phyloP scores from a whole-genome alignment of 1,284 basidiomycete species.

The Trametes versicolor region DNA sequence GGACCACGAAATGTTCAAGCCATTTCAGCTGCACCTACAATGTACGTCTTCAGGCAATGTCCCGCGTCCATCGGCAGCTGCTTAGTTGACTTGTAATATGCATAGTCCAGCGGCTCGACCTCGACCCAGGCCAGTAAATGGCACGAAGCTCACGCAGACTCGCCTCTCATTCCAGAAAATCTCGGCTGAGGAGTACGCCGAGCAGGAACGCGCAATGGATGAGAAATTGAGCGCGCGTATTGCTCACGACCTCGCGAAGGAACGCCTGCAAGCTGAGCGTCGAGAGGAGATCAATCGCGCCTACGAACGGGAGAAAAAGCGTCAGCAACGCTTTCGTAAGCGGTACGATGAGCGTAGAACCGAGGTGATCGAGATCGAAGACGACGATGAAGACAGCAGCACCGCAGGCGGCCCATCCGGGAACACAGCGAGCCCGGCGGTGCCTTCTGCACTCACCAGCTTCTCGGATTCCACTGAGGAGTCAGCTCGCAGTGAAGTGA shows the following conservation, averaged over 20 bases:
- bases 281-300: not conserved
- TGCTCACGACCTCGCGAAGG: not conserved
- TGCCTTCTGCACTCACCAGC: no score
- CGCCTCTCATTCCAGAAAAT: not conserved
- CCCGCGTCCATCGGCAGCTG: no score
- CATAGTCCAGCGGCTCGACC: not conserved
- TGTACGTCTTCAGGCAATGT: no score
- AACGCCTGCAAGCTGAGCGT: not conserved
- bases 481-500: no score
- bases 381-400: not conserved
- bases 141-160: not conserved
- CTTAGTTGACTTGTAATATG: no score
- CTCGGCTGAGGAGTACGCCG: conserved; percentile 3
- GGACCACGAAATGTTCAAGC: not conserved
- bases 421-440: no score
- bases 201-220: not conserved
- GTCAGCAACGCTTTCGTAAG: not conserved
- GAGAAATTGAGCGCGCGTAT: not conserved
- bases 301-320: not conserved
- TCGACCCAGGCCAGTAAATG: not conserved
- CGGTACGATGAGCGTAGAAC: not conserved
- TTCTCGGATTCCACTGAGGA: no score
- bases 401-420: no score
- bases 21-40: no score
- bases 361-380: not conserved